phyloP scores from a whole-genome alignment of 441 rosid species.

The Viola pubescens region DNA sequence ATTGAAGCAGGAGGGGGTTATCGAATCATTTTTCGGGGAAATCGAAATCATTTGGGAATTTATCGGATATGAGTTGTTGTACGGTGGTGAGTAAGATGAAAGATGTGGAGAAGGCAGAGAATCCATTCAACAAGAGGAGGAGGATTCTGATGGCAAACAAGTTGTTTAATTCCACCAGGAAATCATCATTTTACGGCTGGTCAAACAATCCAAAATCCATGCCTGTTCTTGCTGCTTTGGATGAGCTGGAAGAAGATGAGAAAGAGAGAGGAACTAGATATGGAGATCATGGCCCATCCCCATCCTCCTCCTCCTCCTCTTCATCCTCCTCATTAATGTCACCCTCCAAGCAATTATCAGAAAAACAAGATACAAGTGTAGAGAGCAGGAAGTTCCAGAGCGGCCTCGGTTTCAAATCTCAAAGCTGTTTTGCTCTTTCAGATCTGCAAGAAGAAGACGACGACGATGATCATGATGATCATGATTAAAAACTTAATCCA shows the following conservation, averaged over 20 bases:
- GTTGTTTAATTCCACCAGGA: constrained; percentile 4
- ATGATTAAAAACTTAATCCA: no score
- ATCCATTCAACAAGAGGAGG: constrained; percentile 45
- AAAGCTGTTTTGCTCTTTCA: constrained; percentile 16
- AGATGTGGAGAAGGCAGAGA: constrained; percentile 58
- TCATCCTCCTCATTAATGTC: constrained; percentile 5
- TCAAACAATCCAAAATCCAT: constrained; percentile 20
- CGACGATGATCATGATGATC: neutral
- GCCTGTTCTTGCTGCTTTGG: constrained; percentile 17
- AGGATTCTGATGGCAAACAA: constrained; percentile 17
- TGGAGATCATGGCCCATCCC: neutral
- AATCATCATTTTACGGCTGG: constrained; percentile 17
- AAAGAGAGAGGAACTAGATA: neutral
- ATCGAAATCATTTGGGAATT: constrained; percentile 65
- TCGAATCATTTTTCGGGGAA: constrained; percentile 68
- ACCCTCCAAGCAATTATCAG: neutral
- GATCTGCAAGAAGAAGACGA: constrained; percentile 22
- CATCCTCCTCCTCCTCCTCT: constrained; percentile 5
- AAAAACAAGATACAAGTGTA: neutral
- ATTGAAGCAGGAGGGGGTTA: constrained; percentile 29
- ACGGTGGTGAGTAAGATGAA: constrained; percentile 23
- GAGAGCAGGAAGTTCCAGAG: neutral
- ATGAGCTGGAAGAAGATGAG: constrained; percentile 3
- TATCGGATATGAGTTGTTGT: constrained; percentile 27
- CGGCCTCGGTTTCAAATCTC: constrained; percentile 6